These are phyloP conservation scores for Dipteronia dyeriana DNA, from an alignment of 345 rosid genomes.

Conservation along the genomic window DNA sequence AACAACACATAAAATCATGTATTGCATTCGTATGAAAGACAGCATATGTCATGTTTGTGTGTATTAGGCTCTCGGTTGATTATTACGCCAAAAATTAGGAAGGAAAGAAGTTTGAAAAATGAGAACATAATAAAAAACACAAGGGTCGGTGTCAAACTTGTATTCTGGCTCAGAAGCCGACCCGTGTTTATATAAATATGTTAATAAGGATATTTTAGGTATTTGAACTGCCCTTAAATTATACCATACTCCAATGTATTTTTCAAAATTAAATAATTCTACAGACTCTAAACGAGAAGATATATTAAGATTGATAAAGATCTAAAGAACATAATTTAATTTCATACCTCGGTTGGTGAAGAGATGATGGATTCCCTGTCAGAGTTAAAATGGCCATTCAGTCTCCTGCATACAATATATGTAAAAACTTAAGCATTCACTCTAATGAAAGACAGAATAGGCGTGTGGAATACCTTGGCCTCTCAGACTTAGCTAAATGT, in stretches of 20 bases:
- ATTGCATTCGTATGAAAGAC: neutral
- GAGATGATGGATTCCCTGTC: constrained; percentile 66
- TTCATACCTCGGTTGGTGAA: constrained; percentile 56
- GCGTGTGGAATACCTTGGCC: constrained; percentile 58
- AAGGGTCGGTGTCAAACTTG: neutral
- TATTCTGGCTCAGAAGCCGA: neutral
- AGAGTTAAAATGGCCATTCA: constrained; percentile 29
- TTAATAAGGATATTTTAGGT: neutral
- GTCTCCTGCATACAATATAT: constrained; percentile 11
- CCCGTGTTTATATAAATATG: neutral
- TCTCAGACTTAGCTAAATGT: constrained; percentile 77
- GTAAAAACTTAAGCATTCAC: neutral
- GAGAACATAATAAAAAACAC: neutral
- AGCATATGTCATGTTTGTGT: no score
- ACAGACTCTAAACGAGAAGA: neutral
- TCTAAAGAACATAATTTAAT: constrained; percentile 2
- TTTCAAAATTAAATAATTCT: neutral
- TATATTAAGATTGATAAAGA: neutral
- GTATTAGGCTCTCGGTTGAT: neutral
- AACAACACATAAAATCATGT: neutral
- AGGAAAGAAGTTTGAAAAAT: neutral
- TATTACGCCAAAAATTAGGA: neutral
- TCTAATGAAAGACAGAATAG: constrained; percentile 9
- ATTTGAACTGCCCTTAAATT: neutral
- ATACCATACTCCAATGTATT: neutral